Base-by-base conservation (phyloP, 129 eudicot species). In the Lonicera japonica region DNA sequence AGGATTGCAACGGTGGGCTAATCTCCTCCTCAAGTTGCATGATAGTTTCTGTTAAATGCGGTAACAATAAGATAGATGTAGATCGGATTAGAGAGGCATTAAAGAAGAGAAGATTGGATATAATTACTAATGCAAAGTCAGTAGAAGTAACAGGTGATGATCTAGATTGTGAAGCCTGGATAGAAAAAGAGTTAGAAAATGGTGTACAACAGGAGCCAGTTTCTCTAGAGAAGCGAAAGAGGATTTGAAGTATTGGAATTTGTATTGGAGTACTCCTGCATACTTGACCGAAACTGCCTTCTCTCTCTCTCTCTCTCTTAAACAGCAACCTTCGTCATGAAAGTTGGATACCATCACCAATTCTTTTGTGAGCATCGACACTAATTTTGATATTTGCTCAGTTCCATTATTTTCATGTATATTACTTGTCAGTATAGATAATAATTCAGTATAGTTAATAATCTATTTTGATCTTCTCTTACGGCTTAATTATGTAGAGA, bases 151-250 rank as follows among this genome's bases (percentile, higher is more conserved):
- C 34, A 66, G 80, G 52, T 50, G 69, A 60, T 63, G 84, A 68
- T 24, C 45, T 63, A 13, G 73, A 75, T 21, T 68, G 74, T 58
- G 91, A 79, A 52, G 82, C 60, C 34, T 81, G 87, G 91, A 80
- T 78, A 53, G 83, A 79, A 56, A 81, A 74, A 63, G 91, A 87
- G 68, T 73, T 87, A 51, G 94, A 85, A 70, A 58, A 67, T n/a
- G 94, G 88, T 21, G 66, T 81, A 45, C 78, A 63, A 71, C 38
- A 52, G 54, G 70, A 69, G 54, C 72, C 84, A 61, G 53, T 70
- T 12, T 9, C 22, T 58, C 17, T 77, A 17, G 67, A 65, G 43
- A 84, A 77, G 75, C 69, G 75, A 48, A 67, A 21, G 53, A 70
- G 63, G 55, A 36, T 66, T 46, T 66, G 65, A 69, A 59, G 25